A percentile compares a stretch with the other conserved stretches of the same genome.
Conservation (phyloP, 2,329 filamentous ascomycete species). For the Aureobasidium subglaciale region DNA sequence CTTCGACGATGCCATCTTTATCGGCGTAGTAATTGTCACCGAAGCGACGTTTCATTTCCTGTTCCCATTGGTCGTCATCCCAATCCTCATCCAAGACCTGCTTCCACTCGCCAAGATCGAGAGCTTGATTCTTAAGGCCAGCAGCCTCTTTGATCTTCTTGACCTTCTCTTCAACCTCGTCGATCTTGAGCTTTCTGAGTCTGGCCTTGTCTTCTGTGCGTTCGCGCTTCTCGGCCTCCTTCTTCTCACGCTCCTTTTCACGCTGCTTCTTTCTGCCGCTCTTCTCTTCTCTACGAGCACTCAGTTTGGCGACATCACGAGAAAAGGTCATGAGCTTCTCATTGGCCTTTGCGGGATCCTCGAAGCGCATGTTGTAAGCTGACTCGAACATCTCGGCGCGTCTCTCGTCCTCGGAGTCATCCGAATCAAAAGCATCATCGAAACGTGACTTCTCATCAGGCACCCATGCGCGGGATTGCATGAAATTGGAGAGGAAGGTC, state of each 20-base stretch:
- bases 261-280: constrained; percentile 70
- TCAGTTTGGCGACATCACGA: constrained; percentile 75
- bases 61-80: constrained; percentile 84
- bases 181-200: constrained; percentile 78
- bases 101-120: constrained; percentile 74
- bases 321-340: constrained; percentile 83
- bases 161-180: constrained; percentile 82
- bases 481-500: constrained; percentile 87
- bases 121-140: constrained; percentile 57
- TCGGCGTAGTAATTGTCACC: constrained; percentile 85
- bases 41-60: constrained; percentile 81
- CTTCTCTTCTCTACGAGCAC: constrained; percentile 80
- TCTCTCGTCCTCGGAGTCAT: constrained; percentile 70
- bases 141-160: constrained; percentile 83
- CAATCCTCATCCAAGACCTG: constrained; percentile 80
- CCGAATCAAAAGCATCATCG: constrained; percentile 83
- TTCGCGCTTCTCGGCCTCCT: constrained; percentile 70
- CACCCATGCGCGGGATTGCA: constrained; percentile 87
- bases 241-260: constrained; percentile 68
- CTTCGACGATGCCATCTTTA: constrained; percentile 35
- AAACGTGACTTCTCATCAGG: constrained; percentile 59
- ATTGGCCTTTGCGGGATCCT: constrained; percentile 82
- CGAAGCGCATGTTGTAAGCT: constrained; percentile 93
- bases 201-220: constrained; percentile 75
- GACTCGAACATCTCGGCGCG: constrained; percentile 82